Conservation (phyloP, 495 filamentous ascomycete genomes). For the Neurospora sublineolata region DNA sequence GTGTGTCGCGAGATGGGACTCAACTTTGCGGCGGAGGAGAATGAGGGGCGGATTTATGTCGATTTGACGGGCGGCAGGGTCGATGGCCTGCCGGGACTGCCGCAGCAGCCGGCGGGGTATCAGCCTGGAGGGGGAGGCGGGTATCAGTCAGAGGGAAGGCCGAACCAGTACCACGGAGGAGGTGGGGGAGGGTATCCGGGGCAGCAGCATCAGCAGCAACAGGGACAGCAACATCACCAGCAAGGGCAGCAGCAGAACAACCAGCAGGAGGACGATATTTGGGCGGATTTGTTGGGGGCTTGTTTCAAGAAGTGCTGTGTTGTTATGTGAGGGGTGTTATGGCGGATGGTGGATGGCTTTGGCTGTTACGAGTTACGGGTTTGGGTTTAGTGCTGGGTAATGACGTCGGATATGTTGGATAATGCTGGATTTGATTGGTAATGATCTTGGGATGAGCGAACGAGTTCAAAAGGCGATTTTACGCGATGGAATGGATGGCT, state of each 20-base stretch:
- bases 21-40: constrained; percentile 72
- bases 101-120: constrained; percentile 30
- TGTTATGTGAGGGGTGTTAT: constrained; percentile 53
- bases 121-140: constrained; percentile 25
- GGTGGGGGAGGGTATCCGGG: constrained; percentile 22
- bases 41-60: constrained; percentile 70
- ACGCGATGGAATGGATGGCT: neutral
- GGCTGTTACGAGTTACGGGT: neutral
- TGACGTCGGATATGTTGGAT: neutral
- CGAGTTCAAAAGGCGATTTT: neutral
- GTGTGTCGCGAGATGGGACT: constrained; percentile 73
- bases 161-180: constrained; percentile 15
- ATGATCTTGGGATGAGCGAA: neutral
- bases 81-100: constrained; percentile 35
- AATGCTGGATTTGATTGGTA: neutral
- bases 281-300: constrained; percentile 47
- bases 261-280: constrained; percentile 48
- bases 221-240: constrained; percentile 5
- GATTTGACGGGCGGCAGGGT: constrained; percentile 27
- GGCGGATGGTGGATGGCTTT: neutral
- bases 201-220: constrained; percentile 7
- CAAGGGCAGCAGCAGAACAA: constrained; percentile 27
- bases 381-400: neutral
- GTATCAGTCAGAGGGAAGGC: constrained; percentile 17
- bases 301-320: constrained; percentile 60